These are phyloP conservation scores for Hemileia vastatrix DNA, from an alignment of 1,284 basidiomycete genomes.

Conservation along the genomic window DNA sequence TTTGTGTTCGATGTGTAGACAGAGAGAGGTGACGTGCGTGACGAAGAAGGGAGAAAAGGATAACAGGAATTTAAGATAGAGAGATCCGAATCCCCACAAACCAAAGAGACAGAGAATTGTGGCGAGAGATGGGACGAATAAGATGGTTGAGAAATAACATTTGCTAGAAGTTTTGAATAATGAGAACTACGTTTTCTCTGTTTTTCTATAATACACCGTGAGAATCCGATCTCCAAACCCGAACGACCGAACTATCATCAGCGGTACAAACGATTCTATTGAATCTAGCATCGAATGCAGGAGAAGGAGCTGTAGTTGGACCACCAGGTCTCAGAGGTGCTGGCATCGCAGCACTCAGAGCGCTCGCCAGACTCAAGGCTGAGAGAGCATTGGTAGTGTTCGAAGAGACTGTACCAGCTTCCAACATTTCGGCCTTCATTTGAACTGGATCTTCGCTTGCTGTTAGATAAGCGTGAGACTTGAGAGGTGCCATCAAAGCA, in stretches of 20 bases:
- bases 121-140: too few species aligned
- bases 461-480: slow-evolving; percentile 24
- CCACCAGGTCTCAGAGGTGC: slow-evolving; percentile 1
- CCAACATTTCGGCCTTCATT: background rate
- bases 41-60: too few species aligned
- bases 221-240: slow-evolving; percentile 30
- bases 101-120: too few species aligned
- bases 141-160: too few species aligned
- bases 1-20: too few species aligned
- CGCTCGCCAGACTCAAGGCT: background rate
- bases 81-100: too few species aligned
- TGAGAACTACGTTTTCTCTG: too few species aligned
- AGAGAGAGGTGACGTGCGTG: too few species aligned
- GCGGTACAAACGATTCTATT: slow-evolving; percentile 33
- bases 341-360: slow-evolving; percentile 7
- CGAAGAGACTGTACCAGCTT: background rate
- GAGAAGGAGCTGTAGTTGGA: background rate
- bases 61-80: too few species aligned
- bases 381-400: slow-evolving; percentile 4
- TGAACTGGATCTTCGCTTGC: slow-evolving; percentile 27
- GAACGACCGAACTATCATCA: slow-evolving; percentile 28
- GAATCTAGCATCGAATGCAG: slow-evolving; percentile 6
- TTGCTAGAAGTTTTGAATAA: too few species aligned
- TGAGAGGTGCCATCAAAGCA: slow-evolving; percentile 30
- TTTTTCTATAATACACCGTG: background rate